Evolutionary conservation across 1,139 yeast species (phyloP).

Genomic region (Ashbya aceris): DNA sequence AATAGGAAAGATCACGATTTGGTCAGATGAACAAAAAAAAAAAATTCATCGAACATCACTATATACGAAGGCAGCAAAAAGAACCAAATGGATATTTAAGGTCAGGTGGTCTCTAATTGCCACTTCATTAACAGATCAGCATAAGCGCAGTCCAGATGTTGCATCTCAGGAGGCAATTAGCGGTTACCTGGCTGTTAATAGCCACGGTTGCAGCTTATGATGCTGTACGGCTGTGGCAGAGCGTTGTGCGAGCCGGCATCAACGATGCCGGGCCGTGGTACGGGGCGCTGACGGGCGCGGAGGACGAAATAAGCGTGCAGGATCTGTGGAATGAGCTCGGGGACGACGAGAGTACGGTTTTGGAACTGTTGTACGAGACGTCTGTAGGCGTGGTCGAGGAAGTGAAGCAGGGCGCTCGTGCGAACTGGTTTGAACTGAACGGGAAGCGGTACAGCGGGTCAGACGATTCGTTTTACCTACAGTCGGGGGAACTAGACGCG

Average conservation of each 20-base stretch:
- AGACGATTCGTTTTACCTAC: conserved; percentile 27
- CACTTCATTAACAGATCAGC: no score
- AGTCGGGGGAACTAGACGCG: conserved; percentile 20
- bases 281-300: conserved; percentile 6
- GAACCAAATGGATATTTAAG: no score
- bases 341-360: background rate
- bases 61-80: no score
- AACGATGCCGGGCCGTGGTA: conserved; percentile 1
- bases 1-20: no score
- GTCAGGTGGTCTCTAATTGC: no score
- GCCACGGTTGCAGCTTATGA: background rate
- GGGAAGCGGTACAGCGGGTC: conserved; percentile 16
- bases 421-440: conserved; percentile 20
- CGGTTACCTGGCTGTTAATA: background rate
- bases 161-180: background rate
- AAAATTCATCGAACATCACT: no score
- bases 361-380: background rate
- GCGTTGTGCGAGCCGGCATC: background rate
- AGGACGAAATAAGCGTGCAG: conserved; percentile 5
- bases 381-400: background rate
- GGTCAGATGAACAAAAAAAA: no score
- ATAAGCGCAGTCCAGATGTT: background rate
- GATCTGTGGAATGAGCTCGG: background rate
- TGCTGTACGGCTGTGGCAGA: conserved; percentile 1
- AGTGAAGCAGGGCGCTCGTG: background rate